Conservation (phyloP, 108 stramenopile genomes). For the Epipyxis sp. region DNA sequence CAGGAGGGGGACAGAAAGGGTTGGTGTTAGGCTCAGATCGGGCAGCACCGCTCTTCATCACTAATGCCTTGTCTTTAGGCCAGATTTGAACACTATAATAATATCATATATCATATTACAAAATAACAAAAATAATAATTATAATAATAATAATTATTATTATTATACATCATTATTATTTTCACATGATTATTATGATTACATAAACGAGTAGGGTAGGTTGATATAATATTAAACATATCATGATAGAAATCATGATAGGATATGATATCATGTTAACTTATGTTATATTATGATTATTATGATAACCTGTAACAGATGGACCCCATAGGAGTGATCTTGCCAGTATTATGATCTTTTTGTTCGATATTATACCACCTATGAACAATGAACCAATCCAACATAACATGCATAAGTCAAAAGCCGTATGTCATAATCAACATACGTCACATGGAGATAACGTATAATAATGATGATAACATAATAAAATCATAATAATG, state of each 20-base stretch:
- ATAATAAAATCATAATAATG: background rate
- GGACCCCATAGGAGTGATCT: constrained; percentile 26
- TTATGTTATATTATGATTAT: too few relatives aligned
- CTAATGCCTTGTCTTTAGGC: constrained; percentile 51
- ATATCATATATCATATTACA: too few relatives aligned
- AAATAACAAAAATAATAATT: too few relatives aligned
- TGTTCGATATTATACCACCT: constrained; percentile 13
- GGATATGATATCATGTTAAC: too few relatives aligned
- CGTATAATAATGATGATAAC: constrained; percentile 32
- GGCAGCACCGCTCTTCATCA: constrained; percentile 44
- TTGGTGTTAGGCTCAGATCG: constrained; percentile 54
- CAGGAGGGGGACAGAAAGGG: constrained; percentile 54
- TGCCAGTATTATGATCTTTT: background rate
- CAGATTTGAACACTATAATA: constrained; percentile 44
- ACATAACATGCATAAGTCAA: background rate
- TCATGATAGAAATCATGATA: too few relatives aligned
- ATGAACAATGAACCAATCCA: background rate
- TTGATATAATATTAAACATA: too few relatives aligned
- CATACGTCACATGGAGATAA: too few relatives aligned
- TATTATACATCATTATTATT: too few relatives aligned
- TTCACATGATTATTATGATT: too few relatives aligned
- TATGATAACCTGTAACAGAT: constrained; percentile 37
- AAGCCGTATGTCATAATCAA: too few relatives aligned
- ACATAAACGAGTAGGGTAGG: too few relatives aligned
- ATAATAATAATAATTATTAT: too few relatives aligned